Evolutionary conservation across 176 grass and related monocot species (phyloP).

Genomic region (Cenchrus americanus): DNA sequence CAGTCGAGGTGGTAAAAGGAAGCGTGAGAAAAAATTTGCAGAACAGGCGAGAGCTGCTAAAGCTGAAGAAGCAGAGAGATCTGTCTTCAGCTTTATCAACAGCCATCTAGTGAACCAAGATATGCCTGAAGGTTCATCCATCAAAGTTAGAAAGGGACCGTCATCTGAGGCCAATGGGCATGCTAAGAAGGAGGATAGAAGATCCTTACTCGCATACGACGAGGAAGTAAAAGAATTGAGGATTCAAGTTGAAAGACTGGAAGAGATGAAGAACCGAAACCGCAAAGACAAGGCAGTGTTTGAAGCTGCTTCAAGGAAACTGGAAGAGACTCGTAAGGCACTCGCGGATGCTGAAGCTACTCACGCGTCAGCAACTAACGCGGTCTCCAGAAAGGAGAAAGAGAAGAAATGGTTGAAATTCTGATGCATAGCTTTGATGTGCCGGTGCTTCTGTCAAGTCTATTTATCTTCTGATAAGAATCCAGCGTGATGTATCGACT

Average conservation of each 20-base stretch:
- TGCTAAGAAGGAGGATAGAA: conserved; percentile 66
- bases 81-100: conserved; percentile 93
- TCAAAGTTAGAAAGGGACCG: conserved; percentile 53
- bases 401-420: conserved; percentile 98
- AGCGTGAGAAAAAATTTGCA: conserved; percentile 78
- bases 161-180: conserved; percentile 33
- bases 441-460: background rate
- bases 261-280: conserved; percentile 88
- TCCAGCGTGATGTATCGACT: background rate
- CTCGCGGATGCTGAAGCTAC: conserved; percentile 66
- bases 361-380: conserved; percentile 63
- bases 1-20: conserved; percentile 74
- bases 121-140: conserved; percentile 34
- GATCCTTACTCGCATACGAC: conserved; percentile 70
- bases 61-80: conserved; percentile 58
- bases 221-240: conserved; percentile 81
- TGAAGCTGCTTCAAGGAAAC: conserved; percentile 71
- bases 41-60: conserved; percentile 65
- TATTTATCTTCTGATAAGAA: background rate
- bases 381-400: conserved; percentile 72
- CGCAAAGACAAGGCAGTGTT: conserved; percentile 77
- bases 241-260: conserved; percentile 59
- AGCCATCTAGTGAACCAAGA: conserved; percentile 64
- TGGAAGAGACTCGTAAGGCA: conserved; percentile 65
- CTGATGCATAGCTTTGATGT: conserved; percentile 41